A percentile compares a stretch with the other conserved stretches of the same genome.
These are phyloP conservation scores for Boletus reticuloceps DNA, from an alignment of 768 basidiomycete genomes.

Conservation along the genomic window DNA sequence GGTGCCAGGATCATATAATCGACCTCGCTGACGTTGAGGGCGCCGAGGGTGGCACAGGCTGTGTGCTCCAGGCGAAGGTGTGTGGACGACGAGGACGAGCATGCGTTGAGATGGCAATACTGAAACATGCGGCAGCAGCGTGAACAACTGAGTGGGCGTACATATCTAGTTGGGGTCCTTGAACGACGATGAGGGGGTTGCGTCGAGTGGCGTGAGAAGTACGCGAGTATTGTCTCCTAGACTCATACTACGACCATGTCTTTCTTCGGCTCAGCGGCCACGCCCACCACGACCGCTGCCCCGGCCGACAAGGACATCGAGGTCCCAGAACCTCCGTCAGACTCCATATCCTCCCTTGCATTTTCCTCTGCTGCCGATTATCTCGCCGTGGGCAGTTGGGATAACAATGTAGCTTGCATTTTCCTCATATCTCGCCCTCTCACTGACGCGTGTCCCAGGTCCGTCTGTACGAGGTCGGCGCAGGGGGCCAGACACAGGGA, in stretches of 20 bases:
- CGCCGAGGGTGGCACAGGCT: too few species aligned
- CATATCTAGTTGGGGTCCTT: too few species aligned
- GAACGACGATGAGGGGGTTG: background rate
- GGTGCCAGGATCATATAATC: too few species aligned
- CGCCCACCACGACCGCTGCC: slow-evolving; percentile 36
- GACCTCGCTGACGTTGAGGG: too few species aligned
- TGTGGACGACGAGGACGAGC: too few species aligned
- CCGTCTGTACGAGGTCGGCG: slow-evolving; percentile 86
- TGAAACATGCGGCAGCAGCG: slow-evolving; percentile 16
- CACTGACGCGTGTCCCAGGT: slow-evolving; percentile 50
- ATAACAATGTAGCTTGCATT: slow-evolving; percentile 64
- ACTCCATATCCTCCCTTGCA: slow-evolving; percentile 81
- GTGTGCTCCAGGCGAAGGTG: too few species aligned
- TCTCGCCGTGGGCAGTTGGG: slow-evolving; percentile 92
- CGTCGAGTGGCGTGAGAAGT: slow-evolving; percentile 26
- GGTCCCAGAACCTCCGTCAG: slow-evolving; percentile 74
- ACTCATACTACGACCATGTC: slow-evolving; percentile 33
- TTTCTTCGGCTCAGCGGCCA: slow-evolving; percentile 38
- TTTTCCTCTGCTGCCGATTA: slow-evolving; percentile 88
- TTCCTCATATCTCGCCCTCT: background rate
- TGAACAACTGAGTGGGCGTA: too few species aligned
- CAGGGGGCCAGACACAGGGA: slow-evolving; percentile 76
- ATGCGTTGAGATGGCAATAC: too few species aligned
- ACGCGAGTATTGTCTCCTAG: background rate
- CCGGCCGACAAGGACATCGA: slow-evolving; percentile 75